phyloP scores from a whole-genome alignment of 225 moss, liverwort and hornwort species.

The Straminergon stramineum region DNA sequence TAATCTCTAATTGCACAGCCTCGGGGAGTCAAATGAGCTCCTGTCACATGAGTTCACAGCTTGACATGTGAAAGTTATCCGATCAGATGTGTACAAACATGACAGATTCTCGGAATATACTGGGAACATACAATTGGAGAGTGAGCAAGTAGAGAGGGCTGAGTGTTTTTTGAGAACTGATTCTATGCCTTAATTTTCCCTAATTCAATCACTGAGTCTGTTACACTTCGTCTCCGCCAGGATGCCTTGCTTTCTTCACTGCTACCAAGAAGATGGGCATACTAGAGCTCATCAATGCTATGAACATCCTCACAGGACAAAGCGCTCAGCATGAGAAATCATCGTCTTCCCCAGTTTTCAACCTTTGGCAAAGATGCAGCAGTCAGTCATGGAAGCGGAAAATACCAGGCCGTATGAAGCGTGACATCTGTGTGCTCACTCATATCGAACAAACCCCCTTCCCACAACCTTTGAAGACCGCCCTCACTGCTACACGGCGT shows the following conservation, averaged over 20 bases:
- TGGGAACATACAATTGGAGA: background rate
- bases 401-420: constrained; percentile 49
- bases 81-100: background rate
- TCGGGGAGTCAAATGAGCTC: background rate
- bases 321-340: background rate
- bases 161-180: background rate
- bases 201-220: background rate
- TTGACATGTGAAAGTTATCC: background rate
- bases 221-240: background rate
- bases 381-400: background rate
- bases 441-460: constrained; percentile 48
- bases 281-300: background rate
- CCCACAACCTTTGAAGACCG: constrained; percentile 47
- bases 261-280: background rate
- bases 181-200: background rate
- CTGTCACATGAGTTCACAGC: background rate
- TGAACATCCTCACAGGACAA: background rate
- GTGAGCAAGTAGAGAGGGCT: background rate
- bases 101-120: background rate
- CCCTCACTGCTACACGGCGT: constrained; percentile 20
- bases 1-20: background rate
- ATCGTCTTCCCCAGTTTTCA: background rate
- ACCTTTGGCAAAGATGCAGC: background rate
- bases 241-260: background rate
- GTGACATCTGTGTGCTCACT: constrained; percentile 44